phyloP scores from a whole-genome alignment of 768 basidiomycete genomes.

The Hygrocybe punicea region DNA sequence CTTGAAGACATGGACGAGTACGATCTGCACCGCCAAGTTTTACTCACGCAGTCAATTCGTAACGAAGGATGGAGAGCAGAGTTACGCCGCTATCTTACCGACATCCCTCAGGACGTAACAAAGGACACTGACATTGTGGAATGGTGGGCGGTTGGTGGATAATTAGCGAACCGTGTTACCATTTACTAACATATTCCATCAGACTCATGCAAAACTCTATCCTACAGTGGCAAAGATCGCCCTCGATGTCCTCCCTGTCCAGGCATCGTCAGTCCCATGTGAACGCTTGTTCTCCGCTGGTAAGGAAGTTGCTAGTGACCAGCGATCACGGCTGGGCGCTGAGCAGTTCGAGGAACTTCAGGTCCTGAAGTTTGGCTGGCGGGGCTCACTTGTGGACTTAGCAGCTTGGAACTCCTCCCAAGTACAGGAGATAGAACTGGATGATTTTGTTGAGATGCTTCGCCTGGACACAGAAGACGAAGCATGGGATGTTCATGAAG shows the following conservation, averaged over 20 bases:
- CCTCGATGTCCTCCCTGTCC: constrained; percentile 16
- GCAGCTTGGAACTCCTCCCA: background rate
- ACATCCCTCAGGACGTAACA: constrained; percentile 4
- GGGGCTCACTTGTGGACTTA: background rate
- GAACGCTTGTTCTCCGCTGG: constrained; percentile 14
- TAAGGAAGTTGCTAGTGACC: background rate
- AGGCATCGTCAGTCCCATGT: constrained; percentile 22
- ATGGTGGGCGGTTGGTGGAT: constrained; percentile 7
- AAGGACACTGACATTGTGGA: constrained; percentile 8
- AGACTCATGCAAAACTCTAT: constrained; percentile 4
- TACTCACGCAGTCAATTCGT: background rate
- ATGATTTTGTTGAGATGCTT: background rate
- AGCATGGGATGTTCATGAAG: background rate
- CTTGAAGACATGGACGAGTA: background rate
- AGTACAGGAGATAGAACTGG: background rate
- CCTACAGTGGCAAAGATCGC: constrained; percentile 17
- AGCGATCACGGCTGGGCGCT: background rate
- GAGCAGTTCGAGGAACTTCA: background rate
- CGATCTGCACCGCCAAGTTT: constrained; percentile 4
- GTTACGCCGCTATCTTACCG: constrained; percentile 3
- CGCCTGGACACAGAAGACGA: background rate
- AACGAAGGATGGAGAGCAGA: constrained; percentile 6
- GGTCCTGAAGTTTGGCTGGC: background rate
- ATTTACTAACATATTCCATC: background rate
- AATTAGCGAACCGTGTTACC: background rate